Conservation (phyloP, 2,329 filamentous ascomycete genomes). For the Neopestalotiopsis sp. region DNA sequence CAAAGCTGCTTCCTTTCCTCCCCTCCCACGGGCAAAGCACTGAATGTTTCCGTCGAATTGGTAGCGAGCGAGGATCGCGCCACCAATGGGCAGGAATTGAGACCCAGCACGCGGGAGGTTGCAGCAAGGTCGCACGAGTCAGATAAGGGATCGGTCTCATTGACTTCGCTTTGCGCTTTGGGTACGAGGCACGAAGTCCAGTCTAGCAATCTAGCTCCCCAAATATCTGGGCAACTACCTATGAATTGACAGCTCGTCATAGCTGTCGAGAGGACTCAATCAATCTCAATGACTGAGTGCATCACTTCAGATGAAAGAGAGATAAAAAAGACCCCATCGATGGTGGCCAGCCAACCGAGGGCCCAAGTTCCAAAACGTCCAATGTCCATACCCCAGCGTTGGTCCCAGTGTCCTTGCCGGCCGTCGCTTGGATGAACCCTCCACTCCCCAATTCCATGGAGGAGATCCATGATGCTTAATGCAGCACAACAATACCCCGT, state of each 20-base stretch:
- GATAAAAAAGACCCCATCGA: neutral
- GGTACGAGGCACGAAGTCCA: too few species aligned
- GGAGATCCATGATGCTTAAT: conserved; percentile 15
- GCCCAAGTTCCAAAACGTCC: neutral
- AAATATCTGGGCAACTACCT: neutral
- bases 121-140: neutral
- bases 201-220: too few species aligned
- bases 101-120: neutral
- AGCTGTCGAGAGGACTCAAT: neutral
- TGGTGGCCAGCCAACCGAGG: neutral
- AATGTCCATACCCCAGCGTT: neutral
- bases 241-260: neutral
- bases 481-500: conserved; percentile 12
- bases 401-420: neutral
- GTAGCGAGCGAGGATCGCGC: conserved; percentile 1
- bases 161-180: neutral
- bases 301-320: neutral
- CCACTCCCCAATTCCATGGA: neutral
- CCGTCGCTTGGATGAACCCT: neutral
- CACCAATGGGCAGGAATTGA: neutral
- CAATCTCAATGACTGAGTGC: neutral
- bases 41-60: neutral
- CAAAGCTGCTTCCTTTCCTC: neutral
- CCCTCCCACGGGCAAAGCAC: neutral
- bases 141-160: neutral